Percentiles rank a stretch among this genome's conserved stretches.
These are phyloP conservation scores for Suillus ampliporus DNA, from an alignment of 768 basidiomycete genomes.

Conservation along the genomic window DNA sequence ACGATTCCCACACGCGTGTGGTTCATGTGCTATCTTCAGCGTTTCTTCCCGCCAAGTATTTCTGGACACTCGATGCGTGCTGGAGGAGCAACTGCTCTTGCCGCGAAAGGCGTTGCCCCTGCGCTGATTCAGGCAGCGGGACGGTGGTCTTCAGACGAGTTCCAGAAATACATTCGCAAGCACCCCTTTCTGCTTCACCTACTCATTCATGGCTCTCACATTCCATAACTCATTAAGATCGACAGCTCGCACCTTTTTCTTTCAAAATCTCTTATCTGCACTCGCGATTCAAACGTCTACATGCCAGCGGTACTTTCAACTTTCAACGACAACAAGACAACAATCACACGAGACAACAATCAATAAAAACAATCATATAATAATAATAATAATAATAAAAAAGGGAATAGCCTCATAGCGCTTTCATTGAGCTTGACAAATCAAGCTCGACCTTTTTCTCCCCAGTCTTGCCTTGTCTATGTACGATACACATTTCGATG, in stretches of 20 bases:
- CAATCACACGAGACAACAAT: no score
- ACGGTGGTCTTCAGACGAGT: slow-evolving; percentile 24
- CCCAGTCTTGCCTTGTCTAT: no score
- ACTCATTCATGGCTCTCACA: background rate
- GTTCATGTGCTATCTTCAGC: slow-evolving; percentile 37
- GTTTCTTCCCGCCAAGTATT: slow-evolving; percentile 28
- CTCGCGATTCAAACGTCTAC: no score
- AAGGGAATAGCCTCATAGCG: no score
- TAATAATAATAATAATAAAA: no score
- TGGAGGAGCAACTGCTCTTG: slow-evolving; percentile 26
- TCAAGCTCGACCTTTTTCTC: no score
- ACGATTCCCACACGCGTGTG: slow-evolving; percentile 39
- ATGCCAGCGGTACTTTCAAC: no score
- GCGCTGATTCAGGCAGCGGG: slow-evolving; percentile 21
- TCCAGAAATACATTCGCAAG: slow-evolving; percentile 21
- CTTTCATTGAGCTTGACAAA: no score
- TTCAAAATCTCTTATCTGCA: no score
- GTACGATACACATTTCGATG: no score
- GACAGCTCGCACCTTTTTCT: background rate
- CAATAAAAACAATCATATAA: no score
- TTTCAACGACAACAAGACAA: no score
- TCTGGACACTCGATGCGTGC: slow-evolving; percentile 42
- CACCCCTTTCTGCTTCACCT: slow-evolving; percentile 21
- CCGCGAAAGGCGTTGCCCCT: slow-evolving; percentile 16
- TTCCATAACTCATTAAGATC: background rate